Conservation (phyloP, 2,329 filamentous ascomycete species). For the Nemania serpens region DNA sequence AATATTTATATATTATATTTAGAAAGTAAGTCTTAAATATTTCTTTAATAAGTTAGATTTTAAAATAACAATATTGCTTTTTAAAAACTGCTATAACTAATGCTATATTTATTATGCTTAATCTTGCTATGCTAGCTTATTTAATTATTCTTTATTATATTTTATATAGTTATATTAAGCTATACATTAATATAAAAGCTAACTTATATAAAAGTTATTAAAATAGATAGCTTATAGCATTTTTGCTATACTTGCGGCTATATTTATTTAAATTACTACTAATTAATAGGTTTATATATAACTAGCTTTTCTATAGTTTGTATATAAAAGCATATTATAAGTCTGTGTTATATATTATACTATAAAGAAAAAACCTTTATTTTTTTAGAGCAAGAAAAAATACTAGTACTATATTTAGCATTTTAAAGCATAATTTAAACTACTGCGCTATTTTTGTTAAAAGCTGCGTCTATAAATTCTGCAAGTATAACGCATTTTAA, state of each 20-base stretch:
- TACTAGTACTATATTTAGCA: not conserved
- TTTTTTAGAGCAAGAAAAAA: conserved; percentile 12
- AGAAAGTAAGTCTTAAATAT: not conserved
- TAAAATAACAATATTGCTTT: conserved; percentile 55
- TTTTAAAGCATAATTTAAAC: conserved; percentile 10
- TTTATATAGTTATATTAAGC: not conserved
- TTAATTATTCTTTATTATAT: conserved; percentile 43
- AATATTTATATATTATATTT: not conserved
- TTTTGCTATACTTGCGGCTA: conserved; percentile 61
- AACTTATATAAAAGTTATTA: conserved; percentile 31
- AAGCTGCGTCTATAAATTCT: conserved; percentile 57
- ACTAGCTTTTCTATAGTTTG: conserved; percentile 56
- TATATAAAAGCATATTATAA: conserved; percentile 24
- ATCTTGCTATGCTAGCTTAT: conserved; percentile 57
- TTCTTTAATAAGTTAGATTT: not conserved
- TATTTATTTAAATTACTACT: conserved; percentile 52
- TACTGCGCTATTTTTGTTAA: conserved; percentile 23
- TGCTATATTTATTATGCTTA: conserved; percentile 53
- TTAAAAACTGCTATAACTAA: conserved; percentile 66
- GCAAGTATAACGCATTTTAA: conserved; percentile 52
- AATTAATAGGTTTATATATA: conserved; percentile 47
- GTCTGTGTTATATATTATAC: conserved; percentile 20
- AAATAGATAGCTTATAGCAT: conserved; percentile 51
- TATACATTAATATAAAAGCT: conserved; percentile 22
- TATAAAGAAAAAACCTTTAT: conserved; percentile 27